Conservation (phyloP, 2,329 filamentous ascomycete genomes). For the Talaromyces sp. region DNA sequence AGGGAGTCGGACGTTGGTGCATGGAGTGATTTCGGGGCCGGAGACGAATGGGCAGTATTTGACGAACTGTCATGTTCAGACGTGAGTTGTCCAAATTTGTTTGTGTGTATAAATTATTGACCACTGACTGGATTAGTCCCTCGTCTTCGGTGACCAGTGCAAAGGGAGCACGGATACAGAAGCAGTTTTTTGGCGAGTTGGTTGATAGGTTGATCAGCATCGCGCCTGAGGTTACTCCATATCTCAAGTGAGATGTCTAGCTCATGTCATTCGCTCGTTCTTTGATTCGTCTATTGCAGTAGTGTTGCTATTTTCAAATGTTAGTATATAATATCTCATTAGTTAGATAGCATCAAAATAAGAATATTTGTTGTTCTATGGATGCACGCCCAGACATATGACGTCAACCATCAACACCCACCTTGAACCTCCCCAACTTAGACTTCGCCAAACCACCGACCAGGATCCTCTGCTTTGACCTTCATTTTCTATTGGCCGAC, state of each 20-base stretch:
- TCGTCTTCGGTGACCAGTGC: slow-evolving; percentile 15
- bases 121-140: slow-evolving; percentile 7
- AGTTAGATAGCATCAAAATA: neutral
- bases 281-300: neutral
- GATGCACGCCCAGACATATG: neutral
- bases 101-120: neutral
- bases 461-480: neutral
- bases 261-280: neutral
- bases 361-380: neutral
- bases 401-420: neutral
- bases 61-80: slow-evolving; percentile 24
- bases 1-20: slow-evolving; percentile 25
- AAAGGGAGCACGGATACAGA: slow-evolving; percentile 17
- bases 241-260: neutral
- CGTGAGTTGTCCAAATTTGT: slow-evolving; percentile 10
- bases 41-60: slow-evolving; percentile 25
- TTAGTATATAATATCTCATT: neutral
- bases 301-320: neutral
- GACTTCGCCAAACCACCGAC: neutral
- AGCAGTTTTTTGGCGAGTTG: slow-evolving; percentile 23
- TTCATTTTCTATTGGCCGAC: neutral
- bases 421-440: neutral
- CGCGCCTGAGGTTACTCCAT: slow-evolving; percentile 18
- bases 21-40: slow-evolving; percentile 23
- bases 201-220: slow-evolving; percentile 22